Evolutionary conservation across 2,329 filamentous ascomycete species (phyloP).

Genomic region (Fusarium pseudograminearum): DNA sequence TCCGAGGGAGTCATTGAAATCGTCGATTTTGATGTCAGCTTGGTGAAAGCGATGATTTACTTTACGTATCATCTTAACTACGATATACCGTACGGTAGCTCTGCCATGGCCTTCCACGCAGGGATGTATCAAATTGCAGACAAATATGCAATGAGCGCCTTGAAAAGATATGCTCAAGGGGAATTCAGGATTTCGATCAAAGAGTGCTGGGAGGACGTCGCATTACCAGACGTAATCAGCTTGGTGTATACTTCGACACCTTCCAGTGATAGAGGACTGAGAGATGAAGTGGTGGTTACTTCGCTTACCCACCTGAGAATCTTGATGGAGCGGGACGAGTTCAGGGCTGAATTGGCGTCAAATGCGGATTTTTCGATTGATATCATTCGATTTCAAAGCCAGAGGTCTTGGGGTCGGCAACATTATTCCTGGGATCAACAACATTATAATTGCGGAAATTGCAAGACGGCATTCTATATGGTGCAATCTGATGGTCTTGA

Average conservation of each 20-base stretch:
- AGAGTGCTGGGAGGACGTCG: too few species aligned
- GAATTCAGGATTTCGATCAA: rapidly evolving
- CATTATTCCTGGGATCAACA: not conserved
- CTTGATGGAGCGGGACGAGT: rapidly evolving
- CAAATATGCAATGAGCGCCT: not conserved
- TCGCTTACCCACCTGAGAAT: rapidly evolving
- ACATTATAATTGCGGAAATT: not conserved
- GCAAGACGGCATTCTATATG: too few species aligned
- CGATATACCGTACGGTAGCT: rapidly evolving
- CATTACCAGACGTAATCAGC: too few species aligned
- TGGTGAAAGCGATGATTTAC: not conserved
- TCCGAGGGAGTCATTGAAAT: rapidly evolving
- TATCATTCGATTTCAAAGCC: rapidly evolving
- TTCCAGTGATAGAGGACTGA: rapidly evolving
- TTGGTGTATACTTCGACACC: not conserved
- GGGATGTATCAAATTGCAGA: not conserved
- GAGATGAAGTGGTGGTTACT: rapidly evolving
- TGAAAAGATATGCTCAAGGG: rapidly evolving
- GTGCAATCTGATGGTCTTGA: too few species aligned
- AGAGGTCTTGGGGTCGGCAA: rapidly evolving
- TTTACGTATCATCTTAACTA: not conserved
- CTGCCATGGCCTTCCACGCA: not conserved
- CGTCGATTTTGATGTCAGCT: rapidly evolving
- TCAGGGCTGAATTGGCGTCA: rapidly evolving
- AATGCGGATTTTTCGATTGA: not conserved